Conservation (phyloP, 306 rosid species). For the Cicer yamashitae region DNA sequence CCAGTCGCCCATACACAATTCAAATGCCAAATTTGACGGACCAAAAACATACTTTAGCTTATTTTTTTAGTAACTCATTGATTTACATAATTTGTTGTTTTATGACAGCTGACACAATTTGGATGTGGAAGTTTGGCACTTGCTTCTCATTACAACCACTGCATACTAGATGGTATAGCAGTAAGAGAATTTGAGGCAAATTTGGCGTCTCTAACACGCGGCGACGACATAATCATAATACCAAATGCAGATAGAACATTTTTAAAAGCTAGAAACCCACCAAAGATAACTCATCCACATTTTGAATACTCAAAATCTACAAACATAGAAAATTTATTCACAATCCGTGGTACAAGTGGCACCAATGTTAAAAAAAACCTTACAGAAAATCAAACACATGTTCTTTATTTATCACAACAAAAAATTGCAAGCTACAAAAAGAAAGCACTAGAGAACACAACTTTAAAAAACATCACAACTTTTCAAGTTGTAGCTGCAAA, state of each 20-base stretch:
- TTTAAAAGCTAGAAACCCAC: conserved; percentile 59
- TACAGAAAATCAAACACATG: conserved; percentile 30
- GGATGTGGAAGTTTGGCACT: conserved; percentile 67
- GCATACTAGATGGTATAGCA: conserved; percentile 57
- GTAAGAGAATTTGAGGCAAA: conserved; percentile 54
- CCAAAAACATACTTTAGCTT: too few relatives aligned
- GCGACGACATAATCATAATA: conserved; percentile 35
- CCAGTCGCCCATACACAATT: too few relatives aligned
- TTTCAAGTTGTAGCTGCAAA: conserved; percentile 60
- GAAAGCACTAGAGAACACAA: conserved; percentile 34
- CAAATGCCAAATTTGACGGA: too few relatives aligned
- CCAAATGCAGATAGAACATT: conserved; percentile 55
- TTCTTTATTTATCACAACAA: conserved; percentile 48
- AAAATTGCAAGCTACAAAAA: conserved; percentile 45
- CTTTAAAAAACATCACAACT: conserved; percentile 43
- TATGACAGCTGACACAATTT: conserved; percentile 58
- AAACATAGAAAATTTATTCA: conserved; percentile 33
- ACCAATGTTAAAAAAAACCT: not conserved
- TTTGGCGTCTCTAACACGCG: conserved; percentile 58
- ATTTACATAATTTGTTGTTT: conserved; percentile 1
- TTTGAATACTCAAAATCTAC: conserved; percentile 54
- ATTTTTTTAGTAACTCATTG: not conserved
- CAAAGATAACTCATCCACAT: conserved; percentile 56
- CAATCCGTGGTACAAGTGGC: conserved; percentile 38
- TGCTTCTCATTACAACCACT: conserved; percentile 60